Base-by-base conservation (phyloP, 805 yeast species). In the Hanseniaspora guilliermondii region DNA sequence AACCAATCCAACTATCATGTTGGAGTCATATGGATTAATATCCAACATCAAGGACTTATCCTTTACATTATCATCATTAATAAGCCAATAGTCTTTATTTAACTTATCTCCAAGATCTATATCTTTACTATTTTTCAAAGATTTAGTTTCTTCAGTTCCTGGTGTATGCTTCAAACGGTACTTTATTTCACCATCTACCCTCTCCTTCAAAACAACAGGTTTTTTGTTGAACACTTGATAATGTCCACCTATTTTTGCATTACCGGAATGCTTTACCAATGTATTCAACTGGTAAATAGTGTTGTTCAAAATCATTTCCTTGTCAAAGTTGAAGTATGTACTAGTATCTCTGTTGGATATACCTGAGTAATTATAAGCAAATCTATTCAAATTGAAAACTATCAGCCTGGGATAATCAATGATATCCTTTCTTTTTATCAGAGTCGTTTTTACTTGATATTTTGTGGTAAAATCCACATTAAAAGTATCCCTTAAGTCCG, bases 181-280 rank as follows among this genome's bases (percentile, higher is more conserved):
- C 9, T 6, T 11, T 8, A 17, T 12, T 24, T 35, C 38, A 9
- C 17, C 30, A 22, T 6, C 36, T 7, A 69, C 62, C 3, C 53
- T 53, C 32, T 64, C 63, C 55, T 66, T 68, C 22, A 65, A 61
- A 55, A 74, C 75, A 3, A 75, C 65, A 2, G 93, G 91, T 64
- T 88, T 89, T 47, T 79, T 80, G 58, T 85, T 81, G 64, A 79
- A 87, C 61, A 96, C 86, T 62, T 89, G 95, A 64, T 88, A 89
- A 64, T 89, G 97, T 1, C 55, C 55, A 4, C 97, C 97, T 44
- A 80, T 77, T 21, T 81, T 76, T 66, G 89, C 97, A 1, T 91
- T 80, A 0, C 98, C 98, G 46, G 82, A 79, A 65, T 93, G 97
- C 59, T 88, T 76, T 19, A 93, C 80, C 58, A 87, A 70, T 0